A percentile compares a stretch with the other conserved stretches of the same genome.
Evolutionary conservation across 2,329 filamentous ascomycete species (phyloP).

Genomic region (Spiromastix sp.): DNA sequence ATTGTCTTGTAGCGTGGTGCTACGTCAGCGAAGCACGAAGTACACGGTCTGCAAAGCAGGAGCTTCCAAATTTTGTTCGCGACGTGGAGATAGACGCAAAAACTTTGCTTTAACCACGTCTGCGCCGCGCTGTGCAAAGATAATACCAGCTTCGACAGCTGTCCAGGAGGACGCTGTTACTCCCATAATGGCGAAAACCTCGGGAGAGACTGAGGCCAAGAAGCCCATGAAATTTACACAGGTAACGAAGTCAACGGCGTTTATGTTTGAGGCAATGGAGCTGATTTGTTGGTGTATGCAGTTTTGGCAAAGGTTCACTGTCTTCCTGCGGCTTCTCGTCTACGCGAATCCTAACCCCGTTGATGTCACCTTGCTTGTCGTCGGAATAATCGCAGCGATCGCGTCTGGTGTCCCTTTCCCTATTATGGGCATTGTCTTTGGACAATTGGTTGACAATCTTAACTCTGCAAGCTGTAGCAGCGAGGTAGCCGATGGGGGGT

Average conservation of each 20-base stretch:
- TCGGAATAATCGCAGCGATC: slow-evolving; percentile 18
- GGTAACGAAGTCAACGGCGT: too few species aligned
- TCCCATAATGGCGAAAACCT: slow-evolving; percentile 1
- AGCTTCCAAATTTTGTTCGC: too few species aligned
- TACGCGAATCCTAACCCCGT: slow-evolving; percentile 11
- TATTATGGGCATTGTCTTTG: slow-evolving; percentile 22
- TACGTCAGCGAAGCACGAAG: too few species aligned
- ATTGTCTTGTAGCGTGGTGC: too few species aligned
- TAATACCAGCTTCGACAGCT: neutral
- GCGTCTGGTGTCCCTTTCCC: slow-evolving; percentile 23
- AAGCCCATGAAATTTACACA: too few species aligned
- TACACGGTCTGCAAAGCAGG: too few species aligned
- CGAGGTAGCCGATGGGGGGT: slow-evolving; percentile 2
- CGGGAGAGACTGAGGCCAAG: too few species aligned
- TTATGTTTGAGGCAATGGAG: too few species aligned
- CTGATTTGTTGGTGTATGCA: too few species aligned
- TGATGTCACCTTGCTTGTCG: slow-evolving; percentile 12
- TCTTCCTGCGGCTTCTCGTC: slow-evolving; percentile 10
- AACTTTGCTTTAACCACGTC: too few species aligned
- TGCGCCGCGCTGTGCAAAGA: too few species aligned
- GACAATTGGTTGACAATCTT: slow-evolving; percentile 21
- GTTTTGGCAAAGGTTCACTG: slow-evolving; percentile 4
- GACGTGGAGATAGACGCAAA: too few species aligned
- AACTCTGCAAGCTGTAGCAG: slow-evolving; percentile 17
- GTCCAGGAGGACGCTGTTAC: neutral